A percentile compares a stretch with the other conserved stretches of the same genome.
These are phyloP conservation scores for Cercis canadensis DNA, from an alignment of 306 rosid species.

Conservation along the genomic window DNA sequence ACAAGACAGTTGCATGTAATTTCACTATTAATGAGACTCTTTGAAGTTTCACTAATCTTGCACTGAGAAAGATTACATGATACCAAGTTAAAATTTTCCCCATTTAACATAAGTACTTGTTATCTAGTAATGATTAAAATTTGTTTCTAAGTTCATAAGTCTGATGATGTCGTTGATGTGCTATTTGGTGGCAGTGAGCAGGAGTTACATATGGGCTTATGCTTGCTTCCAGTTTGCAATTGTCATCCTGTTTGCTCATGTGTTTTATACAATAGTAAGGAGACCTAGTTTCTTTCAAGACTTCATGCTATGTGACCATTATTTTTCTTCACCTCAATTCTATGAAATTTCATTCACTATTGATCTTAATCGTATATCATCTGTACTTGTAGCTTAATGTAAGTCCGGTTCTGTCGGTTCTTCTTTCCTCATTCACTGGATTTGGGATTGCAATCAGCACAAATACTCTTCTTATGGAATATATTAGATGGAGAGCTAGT, in stretches of 20 bases:
- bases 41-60: no score
- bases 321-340: slow-evolving; percentile 12
- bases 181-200: slow-evolving; percentile 62
- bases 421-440: slow-evolving; percentile 78
- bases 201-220: slow-evolving; percentile 83
- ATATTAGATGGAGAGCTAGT: slow-evolving; percentile 69
- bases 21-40: no score
- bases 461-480: slow-evolving; percentile 65
- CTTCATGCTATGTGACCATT: slow-evolving; percentile 18
- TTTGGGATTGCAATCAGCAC: slow-evolving; percentile 74
- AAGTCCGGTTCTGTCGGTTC: slow-evolving; percentile 60
- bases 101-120: no score
- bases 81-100: no score
- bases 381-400: slow-evolving; percentile 62
- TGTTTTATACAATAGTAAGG: slow-evolving; percentile 84
- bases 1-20: no score
- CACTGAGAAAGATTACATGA: no score
- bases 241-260: slow-evolving; percentile 77
- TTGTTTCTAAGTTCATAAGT: neutral
- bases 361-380: slow-evolving; percentile 32
- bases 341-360: slow-evolving; percentile 4
- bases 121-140: no score
- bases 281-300: slow-evolving; percentile 26
- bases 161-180: neutral
- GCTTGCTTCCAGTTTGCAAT: slow-evolving; percentile 89